Base-by-base conservation (phyloP, 495 filamentous ascomycete genomes). In the Xylaria scruposa region DNA sequence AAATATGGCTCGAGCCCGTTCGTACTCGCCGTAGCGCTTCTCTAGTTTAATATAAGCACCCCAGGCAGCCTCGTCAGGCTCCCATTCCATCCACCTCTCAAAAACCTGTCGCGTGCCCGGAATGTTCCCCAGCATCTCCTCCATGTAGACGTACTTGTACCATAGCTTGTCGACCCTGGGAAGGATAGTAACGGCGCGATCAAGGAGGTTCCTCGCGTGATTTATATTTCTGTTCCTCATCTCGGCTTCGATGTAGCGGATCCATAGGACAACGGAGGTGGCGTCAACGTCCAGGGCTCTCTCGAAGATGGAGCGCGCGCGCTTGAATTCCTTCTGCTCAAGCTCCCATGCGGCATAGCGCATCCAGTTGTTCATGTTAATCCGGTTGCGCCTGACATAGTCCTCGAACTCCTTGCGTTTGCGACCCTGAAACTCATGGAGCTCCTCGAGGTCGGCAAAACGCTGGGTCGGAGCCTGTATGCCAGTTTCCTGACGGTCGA, bases 131-230 rank as follows among this genome's bases (percentile, higher is more conserved):
- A 99, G 85, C 63, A 94, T 98, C 86, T 99, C 97, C 80, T 98
- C 96, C 92, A 98, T 97, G 78, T 97, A 97, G 38, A 97, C 93
- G 87, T 97, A 98, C 79, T 98, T 97, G 82, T 95, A 98, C 96
- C 96, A 99, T 64, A 99, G 84, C 84, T 98, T 98, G 79, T 97
- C 92, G 36, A 98, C 88, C 46, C 96, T 86, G 42, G 96, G 96
- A 42, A 98, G 85, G 68, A 96, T 94, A 1, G 95, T 96, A 61
- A 99, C 94, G 46, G 97, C 97, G 61, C 96, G 93, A 79, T 99
- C 96, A 40, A 98, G 87, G 51, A 99, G 82, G 77, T 99, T 99
- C 68, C 96, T 86, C 42, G 96, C 94, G 88, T 98, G 96, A 79
- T 97, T 98, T 85, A 99, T 98, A 80, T 98, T 98, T 66, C 94